Base-by-base conservation (phyloP, 2,329 filamentous ascomycete genomes). In the Botrytis tulipae region DNA sequence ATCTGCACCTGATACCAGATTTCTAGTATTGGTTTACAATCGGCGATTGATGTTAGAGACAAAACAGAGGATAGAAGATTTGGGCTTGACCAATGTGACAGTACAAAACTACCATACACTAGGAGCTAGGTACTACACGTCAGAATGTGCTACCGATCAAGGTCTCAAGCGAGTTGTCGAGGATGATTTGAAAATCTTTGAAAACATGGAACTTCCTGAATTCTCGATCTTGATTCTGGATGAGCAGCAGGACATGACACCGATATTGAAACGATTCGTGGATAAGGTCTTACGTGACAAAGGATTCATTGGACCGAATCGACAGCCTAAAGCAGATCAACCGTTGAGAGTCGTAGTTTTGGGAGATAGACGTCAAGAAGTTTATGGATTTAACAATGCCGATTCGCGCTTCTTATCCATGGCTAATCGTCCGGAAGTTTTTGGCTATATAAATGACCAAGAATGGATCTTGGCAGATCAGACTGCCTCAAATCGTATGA, bases 231-330 rank as follows among this genome's bases (percentile, higher is more conserved):
- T 71, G 60, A 48, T 71, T 35, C 37, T 71, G 60, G 70, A 71
- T 44, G 70, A 71, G 35, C 70, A 71, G 44, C 70, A 71, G 25
- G 70, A 71, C 20, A 65, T 71, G 70, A 71, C 70, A 54, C 70
- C 70, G 5, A 71, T 71, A 65, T 54, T 71, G 46, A 71, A 71
- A 25, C 44, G 57, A 18, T 71, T 71, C 12, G 70, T 71, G n/a
- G 70, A 71, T 7, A 71, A 71, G 35, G 32, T 71, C 25, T 22
- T 71, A 37, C 70, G 59, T 16, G 70, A 71, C 59, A 71, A 71
- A 54, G 46, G 59, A 32, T 65, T 65, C 8, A 25, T 42, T 3
- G 42, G 70, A 20, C 20, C 42, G 7, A 9, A 65, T 7, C 70
- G 44, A 10, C 22, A 65, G 25, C 35, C 70, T 18, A 54, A 54